phyloP scores from a whole-genome alignment of 1,139 yeast species.

The Blastobotrys proliferans region DNA sequence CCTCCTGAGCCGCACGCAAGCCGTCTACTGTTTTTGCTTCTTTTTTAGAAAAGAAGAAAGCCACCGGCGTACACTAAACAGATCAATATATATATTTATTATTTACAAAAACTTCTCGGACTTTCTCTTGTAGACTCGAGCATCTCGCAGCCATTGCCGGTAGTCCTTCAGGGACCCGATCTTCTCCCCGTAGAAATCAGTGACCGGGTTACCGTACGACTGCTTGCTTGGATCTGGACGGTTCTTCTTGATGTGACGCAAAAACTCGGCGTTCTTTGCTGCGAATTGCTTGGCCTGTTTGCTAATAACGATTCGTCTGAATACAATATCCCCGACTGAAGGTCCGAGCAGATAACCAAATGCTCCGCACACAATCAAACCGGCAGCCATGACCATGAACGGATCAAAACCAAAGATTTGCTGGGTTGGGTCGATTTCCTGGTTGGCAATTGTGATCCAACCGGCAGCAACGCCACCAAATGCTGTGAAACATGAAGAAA shows the following conservation, averaged over 20 bases:
- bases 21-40: not conserved
- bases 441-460: conserved; percentile 71
- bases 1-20: not conserved
- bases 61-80: no score
- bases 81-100: not conserved
- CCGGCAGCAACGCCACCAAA: conserved; percentile 64
- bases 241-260: conserved; percentile 66
- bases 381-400: conserved; percentile 51
- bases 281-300: conserved; percentile 39
- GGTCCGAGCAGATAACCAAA: conserved; percentile 86
- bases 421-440: conserved; percentile 80
- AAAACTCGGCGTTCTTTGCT: conserved; percentile 65
- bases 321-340: conserved; percentile 64
- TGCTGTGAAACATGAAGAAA: conserved; percentile 66
- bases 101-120: conserved; percentile 67
- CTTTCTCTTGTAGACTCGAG: conserved; percentile 85
- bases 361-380: conserved; percentile 68
- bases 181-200: conserved; percentile 96
- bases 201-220: conserved; percentile 90
- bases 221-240: conserved; percentile 94
- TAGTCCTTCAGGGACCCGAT: conserved; percentile 82
- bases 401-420: conserved; percentile 85
- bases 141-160: conserved; percentile 94
- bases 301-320: conserved; percentile 50
- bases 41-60: conserved; percentile 2